Evolutionary conservation across 1,284 basidiomycete species (phyloP).

Genomic region (Trametes polyzona): DNA sequence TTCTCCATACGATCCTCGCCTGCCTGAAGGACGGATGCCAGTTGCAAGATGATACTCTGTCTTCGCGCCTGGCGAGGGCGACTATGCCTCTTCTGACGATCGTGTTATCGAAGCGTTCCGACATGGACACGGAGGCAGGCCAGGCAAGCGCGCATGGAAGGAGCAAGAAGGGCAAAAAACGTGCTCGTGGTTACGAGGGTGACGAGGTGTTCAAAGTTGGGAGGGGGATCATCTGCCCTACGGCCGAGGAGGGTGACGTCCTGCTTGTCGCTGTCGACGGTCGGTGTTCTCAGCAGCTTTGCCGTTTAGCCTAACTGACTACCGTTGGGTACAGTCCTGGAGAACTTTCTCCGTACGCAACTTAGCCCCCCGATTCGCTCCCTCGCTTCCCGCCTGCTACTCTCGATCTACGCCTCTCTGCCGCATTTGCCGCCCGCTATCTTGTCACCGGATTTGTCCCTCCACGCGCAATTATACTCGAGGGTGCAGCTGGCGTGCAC

Average conservation of each 20-base stretch:
- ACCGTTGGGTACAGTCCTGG: conserved; percentile 19
- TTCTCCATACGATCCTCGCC: conserved; percentile 48
- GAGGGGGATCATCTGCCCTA: conserved; percentile 52
- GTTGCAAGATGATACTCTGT: conserved; percentile 52
- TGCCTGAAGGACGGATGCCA: conserved; percentile 51
- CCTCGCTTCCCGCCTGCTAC: conserved; percentile 56
- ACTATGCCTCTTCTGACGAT: conserved; percentile 53
- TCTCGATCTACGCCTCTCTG: conserved; percentile 61
- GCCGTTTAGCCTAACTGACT: not conserved
- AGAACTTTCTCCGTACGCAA: conserved; percentile 51
- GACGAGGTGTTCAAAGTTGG: conserved; percentile 74
- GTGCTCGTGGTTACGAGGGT: conserved; percentile 74
- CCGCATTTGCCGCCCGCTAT: conserved; percentile 56
- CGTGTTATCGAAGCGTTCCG: conserved; percentile 50
- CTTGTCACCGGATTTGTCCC: conserved; percentile 55
- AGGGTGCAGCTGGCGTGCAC: conserved; percentile 52
- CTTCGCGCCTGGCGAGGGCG: conserved; percentile 59
- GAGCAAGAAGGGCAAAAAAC: conserved; percentile 73
- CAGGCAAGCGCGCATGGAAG: conserved; percentile 32
- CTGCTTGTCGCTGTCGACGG: conserved; percentile 66
- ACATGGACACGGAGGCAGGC: conserved; percentile 29
- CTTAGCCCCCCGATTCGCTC: conserved; percentile 60
- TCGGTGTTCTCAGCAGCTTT: conserved; percentile 36
- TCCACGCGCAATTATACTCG: conserved; percentile 48
- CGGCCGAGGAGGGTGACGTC: conserved; percentile 53